Conservation (phyloP, 2,329 filamentous ascomycete genomes). For the Scortechinia acanthostroma region DNA sequence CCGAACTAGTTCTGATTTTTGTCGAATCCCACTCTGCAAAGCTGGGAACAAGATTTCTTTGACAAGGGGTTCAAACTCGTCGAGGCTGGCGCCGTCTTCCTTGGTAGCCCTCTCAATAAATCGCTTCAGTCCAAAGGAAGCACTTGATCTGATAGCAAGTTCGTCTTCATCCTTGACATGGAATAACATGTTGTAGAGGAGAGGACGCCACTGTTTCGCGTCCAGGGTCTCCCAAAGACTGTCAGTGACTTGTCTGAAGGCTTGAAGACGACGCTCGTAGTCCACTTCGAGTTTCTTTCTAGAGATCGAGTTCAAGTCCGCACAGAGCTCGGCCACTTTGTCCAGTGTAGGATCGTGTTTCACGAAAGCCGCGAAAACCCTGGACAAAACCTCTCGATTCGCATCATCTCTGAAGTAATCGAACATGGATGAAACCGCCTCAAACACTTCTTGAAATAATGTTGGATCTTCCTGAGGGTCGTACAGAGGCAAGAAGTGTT, state of each 20-base stretch:
- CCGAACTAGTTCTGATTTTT: constrained; percentile 53
- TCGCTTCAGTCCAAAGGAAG: constrained; percentile 50
- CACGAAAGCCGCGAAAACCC: constrained; percentile 49
- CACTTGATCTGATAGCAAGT: constrained; percentile 54
- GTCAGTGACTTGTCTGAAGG: constrained; percentile 54
- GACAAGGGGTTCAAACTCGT: constrained; percentile 19
- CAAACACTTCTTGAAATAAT: constrained; percentile 44
- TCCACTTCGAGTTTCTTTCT: constrained; percentile 55
- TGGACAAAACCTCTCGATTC: constrained; percentile 47
- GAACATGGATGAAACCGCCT: constrained; percentile 55
- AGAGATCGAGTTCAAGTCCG: constrained; percentile 57
- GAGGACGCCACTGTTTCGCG: constrained; percentile 57
- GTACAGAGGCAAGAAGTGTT: constrained; percentile 56
- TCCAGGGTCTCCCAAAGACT: constrained; percentile 35
- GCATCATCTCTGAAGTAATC: constrained; percentile 59
- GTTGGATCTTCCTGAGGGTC: constrained; percentile 35
- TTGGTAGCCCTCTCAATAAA: constrained; percentile 46
- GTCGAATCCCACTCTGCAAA: constrained; percentile 46
- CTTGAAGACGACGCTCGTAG: constrained; percentile 54
- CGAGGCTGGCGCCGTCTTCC: constrained; percentile 37
- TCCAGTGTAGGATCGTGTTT: constrained; percentile 38
- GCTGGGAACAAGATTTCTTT: constrained; percentile 39
- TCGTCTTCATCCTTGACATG: constrained; percentile 64
- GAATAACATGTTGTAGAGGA: constrained; percentile 65
- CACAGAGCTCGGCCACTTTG: constrained; percentile 45